Evolutionary conservation across 345 rosid genomes (phyloP).

Genomic region (Citrus maxima): DNA sequence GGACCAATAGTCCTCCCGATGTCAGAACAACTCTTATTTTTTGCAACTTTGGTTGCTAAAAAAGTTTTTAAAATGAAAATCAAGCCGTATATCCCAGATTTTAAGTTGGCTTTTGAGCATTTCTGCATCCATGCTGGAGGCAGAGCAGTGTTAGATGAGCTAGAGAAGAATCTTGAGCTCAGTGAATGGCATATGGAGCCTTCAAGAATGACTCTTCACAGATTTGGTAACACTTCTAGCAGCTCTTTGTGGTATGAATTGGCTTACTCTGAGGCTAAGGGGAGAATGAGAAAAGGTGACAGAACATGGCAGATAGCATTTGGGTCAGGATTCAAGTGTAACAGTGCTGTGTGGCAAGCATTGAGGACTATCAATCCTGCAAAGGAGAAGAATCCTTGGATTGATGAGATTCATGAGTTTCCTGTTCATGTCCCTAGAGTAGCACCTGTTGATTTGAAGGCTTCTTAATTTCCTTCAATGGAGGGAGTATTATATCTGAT

Average conservation of each 20-base stretch:
- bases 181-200: constrained; percentile 92
- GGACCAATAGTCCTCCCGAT: constrained; percentile 89
- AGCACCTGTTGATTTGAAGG: constrained; percentile 14
- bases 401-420: constrained; percentile 67
- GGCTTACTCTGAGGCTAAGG: constrained; percentile 85
- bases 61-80: constrained; percentile 67
- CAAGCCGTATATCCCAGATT: constrained; percentile 78
- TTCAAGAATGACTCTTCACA: constrained; percentile 80
- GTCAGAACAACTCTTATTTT: constrained; percentile 84
- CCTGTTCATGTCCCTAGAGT: constrained; percentile 75
- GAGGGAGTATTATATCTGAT: neutral
- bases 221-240: constrained; percentile 92
- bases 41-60: constrained; percentile 60
- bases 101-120: constrained; percentile 88
- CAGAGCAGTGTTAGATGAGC: constrained; percentile 83
- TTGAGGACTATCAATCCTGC: constrained; percentile 65
- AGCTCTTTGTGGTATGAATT: constrained; percentile 90
- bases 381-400: constrained; percentile 81
- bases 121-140: constrained; percentile 92
- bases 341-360: constrained; percentile 89
- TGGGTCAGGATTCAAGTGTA: constrained; percentile 96
- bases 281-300: constrained; percentile 77
- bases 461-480: neutral
- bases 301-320: constrained; percentile 93
- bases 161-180: constrained; percentile 78